Conservation (phyloP, 108 stramenopile species). For the Phaeodactylum tricornutum region DNA sequence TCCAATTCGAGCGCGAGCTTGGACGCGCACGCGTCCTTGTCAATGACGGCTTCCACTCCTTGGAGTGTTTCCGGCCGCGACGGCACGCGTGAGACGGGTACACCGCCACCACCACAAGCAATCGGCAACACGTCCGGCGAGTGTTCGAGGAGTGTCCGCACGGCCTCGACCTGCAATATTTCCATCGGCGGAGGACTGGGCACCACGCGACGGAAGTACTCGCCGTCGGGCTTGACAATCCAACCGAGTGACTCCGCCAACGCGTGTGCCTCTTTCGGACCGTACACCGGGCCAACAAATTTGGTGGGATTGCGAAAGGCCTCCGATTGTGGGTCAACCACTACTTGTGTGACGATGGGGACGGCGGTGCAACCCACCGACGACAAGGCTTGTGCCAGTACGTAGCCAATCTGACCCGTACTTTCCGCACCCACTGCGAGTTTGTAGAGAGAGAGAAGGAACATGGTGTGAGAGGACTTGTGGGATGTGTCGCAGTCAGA, state of each 20-base stretch:
- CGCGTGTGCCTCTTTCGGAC: conserved; percentile 71
- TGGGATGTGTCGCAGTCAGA: no score
- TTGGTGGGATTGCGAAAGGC: conserved; percentile 70
- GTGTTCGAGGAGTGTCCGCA: conserved; percentile 42
- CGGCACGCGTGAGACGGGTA: conserved; percentile 62
- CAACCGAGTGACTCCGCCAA: conserved; percentile 62
- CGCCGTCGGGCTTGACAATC: conserved; percentile 76
- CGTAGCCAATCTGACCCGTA: conserved; percentile 80
- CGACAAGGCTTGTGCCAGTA: conserved; percentile 59
- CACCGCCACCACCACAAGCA: conserved; percentile 76
- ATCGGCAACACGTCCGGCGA: conserved; percentile 42
- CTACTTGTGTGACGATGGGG: conserved; percentile 67
- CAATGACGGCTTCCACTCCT: conserved; percentile 79
- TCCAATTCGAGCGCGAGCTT: conserved; percentile 57
- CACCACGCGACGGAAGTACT: conserved; percentile 75
- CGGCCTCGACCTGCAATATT: conserved; percentile 74
- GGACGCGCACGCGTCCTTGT: conserved; percentile 56
- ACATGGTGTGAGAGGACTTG: no score
- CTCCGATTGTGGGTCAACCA: conserved; percentile 52
- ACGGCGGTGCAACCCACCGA: conserved; percentile 40
- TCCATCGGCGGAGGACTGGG: conserved; percentile 66
- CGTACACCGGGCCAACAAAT: conserved; percentile 77
- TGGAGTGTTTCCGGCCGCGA: conserved; percentile 49
- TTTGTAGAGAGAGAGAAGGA: no score
- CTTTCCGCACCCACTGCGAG: conserved; percentile 78